A percentile compares a stretch with the other conserved stretches of the same genome.
Conservation (phyloP, 176 grass and related monocot genomes). For the Cenchrus fungigraminus region DNA sequence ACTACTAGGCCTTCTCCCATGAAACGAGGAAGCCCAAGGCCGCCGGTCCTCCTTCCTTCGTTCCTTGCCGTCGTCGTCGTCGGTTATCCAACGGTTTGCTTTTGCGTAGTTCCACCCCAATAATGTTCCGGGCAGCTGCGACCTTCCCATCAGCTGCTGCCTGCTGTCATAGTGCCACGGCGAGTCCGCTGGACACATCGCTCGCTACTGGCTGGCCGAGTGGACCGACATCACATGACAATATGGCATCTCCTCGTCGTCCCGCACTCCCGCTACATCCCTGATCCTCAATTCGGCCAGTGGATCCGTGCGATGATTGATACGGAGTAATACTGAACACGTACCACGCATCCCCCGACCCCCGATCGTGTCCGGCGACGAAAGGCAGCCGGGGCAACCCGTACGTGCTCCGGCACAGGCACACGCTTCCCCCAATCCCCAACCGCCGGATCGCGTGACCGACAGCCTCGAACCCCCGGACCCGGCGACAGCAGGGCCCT, state of each 20-base stretch:
- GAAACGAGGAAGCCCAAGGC: not conserved
- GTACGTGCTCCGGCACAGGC: not conserved
- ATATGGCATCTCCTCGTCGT: not conserved
- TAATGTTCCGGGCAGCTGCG: not conserved
- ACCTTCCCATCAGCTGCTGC: not conserved
- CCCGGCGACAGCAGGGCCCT: conserved; percentile 22
- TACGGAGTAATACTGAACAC: not conserved
- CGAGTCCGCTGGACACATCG: not conserved
- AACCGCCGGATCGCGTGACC: conserved; percentile 1
- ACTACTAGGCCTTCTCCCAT: too few species aligned
- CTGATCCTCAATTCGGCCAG: too few species aligned
- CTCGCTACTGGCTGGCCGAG: not conserved
- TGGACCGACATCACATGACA: not conserved
- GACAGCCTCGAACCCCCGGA: not conserved
- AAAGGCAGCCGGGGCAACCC: not conserved
- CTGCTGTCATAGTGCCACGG: not conserved
- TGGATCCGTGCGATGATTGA: not conserved
- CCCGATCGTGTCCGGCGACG: conserved; percentile 9
- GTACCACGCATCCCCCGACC: not conserved
- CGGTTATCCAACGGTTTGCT: not conserved
- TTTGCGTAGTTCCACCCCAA: not conserved
- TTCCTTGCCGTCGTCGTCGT: not conserved
- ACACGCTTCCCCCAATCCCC: not conserved
- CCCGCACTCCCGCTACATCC: too few species aligned
- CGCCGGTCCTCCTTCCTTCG: not conserved